phyloP scores from a whole-genome alignment of 2,329 filamentous ascomycete species.

The Cladosporium sp. region DNA sequence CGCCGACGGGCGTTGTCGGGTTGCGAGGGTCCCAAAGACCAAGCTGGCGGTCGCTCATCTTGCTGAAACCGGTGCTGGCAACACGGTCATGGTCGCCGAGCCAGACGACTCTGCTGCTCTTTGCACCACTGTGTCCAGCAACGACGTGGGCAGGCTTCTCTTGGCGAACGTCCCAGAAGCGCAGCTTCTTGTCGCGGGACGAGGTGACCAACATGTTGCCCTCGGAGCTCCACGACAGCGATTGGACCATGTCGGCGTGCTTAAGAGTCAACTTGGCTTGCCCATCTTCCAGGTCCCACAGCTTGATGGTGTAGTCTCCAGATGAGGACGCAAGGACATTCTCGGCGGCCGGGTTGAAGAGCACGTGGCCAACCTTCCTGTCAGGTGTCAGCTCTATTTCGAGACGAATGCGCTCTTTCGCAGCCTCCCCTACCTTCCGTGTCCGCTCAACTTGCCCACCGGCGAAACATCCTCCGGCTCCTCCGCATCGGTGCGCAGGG shows the following conservation, averaged over 20 bases:
- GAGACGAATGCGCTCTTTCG: not conserved
- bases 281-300: conserved; percentile 87
- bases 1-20: conserved; percentile 66
- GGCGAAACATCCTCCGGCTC: conserved; percentile 12
- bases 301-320: conserved; percentile 87
- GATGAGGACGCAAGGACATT: conserved; percentile 93
- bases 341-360: conserved; percentile 94
- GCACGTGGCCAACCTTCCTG: conserved; percentile 94
- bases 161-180: conserved; percentile 95
- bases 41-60: conserved; percentile 95
- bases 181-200: conserved; percentile 94
- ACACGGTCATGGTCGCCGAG: conserved; percentile 94
- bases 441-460: conserved; percentile 72
- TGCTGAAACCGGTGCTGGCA: conserved; percentile 93
- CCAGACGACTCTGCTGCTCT: conserved; percentile 96
- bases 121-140: conserved; percentile 81
- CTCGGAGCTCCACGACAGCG: conserved; percentile 88
- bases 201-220: conserved; percentile 85
- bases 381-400: conserved; percentile 20
- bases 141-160: conserved; percentile 80
- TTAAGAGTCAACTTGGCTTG: conserved; percentile 69
- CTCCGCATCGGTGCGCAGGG: conserved; percentile 55
- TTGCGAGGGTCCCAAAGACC: conserved; percentile 90
- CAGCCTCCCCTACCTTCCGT: conserved; percentile 61
- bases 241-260: conserved; percentile 89